phyloP scores from a whole-genome alignment of 129 eudicot species.

The Daucus carota region DNA sequence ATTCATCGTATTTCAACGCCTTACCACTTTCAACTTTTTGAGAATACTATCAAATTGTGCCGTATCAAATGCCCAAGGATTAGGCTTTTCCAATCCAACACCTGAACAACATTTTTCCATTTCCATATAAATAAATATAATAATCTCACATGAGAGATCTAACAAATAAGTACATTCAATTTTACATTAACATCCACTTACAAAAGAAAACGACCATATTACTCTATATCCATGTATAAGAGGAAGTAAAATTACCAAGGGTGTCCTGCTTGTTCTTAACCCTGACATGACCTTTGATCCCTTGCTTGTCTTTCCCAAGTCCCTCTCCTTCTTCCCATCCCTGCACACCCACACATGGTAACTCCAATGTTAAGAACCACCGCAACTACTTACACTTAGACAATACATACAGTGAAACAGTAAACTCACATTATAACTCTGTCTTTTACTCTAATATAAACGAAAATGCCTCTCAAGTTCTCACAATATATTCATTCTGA shows the following conservation, averaged over 20 bases:
- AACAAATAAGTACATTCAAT: not conserved
- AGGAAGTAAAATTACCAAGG: constrained; percentile 30
- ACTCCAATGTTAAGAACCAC: not conserved
- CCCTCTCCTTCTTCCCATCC: constrained; percentile 99
- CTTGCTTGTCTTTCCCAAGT: constrained; percentile 94
- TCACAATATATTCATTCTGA: not conserved
- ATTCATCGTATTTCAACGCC: not conserved
- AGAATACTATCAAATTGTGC: constrained; percentile 85
- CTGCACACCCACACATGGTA: constrained; percentile 16
- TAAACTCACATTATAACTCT: not conserved
- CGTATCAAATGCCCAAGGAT: constrained; percentile 93
- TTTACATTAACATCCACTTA: not conserved
- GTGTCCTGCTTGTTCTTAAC: constrained; percentile 96
- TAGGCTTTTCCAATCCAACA: constrained; percentile 78
- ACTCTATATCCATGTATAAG: not conserved
- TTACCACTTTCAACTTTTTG: constrained; percentile 82
- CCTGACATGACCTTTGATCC: constrained; percentile 90
- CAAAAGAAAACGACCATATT: not conserved
- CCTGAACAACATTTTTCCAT: constrained; percentile 26
- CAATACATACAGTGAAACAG: not conserved
- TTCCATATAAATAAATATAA: not conserved
- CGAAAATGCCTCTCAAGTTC: not conserved
- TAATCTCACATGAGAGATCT: not conserved
- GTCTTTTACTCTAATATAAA: not conserved
- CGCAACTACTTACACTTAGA: not conserved